Conservation (phyloP, 768 basidiomycete genomes). For the Tylopilus plumbeoviolaceoides region DNA sequence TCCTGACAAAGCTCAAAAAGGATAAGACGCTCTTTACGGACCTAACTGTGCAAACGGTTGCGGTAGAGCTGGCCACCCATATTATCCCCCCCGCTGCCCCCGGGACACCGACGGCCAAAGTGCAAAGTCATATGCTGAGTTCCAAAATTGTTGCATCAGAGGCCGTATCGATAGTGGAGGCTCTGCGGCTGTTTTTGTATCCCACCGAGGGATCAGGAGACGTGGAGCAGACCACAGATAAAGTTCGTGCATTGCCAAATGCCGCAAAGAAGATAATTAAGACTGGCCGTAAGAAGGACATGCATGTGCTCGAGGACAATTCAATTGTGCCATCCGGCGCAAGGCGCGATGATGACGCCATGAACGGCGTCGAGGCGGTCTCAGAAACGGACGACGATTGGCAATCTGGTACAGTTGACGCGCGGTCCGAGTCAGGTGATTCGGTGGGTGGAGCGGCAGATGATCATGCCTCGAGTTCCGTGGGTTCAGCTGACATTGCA, state of each 20-base stretch:
- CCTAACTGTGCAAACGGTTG: constrained; percentile 44
- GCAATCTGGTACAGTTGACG: constrained; percentile 41
- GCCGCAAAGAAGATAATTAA: constrained; percentile 10
- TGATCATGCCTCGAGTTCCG: constrained; percentile 26
- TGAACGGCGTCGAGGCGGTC: constrained; percentile 3
- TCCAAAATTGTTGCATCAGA: constrained; percentile 68
- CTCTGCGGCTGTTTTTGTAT: constrained; percentile 42
- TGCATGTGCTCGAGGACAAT: constrained; percentile 1
- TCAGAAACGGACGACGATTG: constrained; percentile 29
- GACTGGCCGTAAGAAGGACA: background rate
- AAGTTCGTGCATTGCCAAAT: constrained; percentile 8
- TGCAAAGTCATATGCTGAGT: constrained; percentile 70
- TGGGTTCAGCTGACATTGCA: constrained; percentile 9
- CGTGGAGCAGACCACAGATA: constrained; percentile 14
- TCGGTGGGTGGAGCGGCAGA: constrained; percentile 38
- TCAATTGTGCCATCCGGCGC: background rate
- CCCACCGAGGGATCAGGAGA: constrained; percentile 20
- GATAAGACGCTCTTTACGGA: constrained; percentile 55
- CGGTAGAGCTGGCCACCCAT: constrained; percentile 39
- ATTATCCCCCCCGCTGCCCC: constrained; percentile 33
- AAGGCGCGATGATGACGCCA: constrained; percentile 21
- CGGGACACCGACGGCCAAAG: constrained; percentile 50
- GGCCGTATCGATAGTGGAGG: constrained; percentile 47
- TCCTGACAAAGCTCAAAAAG: constrained; percentile 71
- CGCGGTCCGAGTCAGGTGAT: constrained; percentile 20